Evolutionary conservation across 306 rosid genomes (phyloP), one percentile per base, ranked within the genome.

Genomic region (Rosa multiflora): DNA sequence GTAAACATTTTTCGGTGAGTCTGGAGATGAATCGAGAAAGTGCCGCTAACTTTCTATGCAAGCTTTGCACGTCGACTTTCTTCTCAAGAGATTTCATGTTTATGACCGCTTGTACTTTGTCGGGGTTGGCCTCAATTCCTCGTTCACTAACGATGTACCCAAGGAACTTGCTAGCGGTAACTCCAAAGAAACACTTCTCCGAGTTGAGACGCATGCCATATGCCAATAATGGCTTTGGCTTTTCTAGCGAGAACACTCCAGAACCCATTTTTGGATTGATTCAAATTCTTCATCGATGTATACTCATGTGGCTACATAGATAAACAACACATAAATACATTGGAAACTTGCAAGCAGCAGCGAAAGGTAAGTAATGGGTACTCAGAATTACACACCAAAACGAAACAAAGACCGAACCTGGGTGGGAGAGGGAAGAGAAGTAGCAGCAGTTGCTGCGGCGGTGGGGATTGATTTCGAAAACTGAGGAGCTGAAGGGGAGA

Each of bases 231-330:
- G 40, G 97, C 88, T 76, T 92, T 95, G 64, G 99, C 98, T 80
- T 95, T 95, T 85, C 98, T 88, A 67, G 98, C 97, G 61, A 95
- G 82, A 75, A 44, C 88, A 81, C 98, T 93, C 99, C 99, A 95
- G 82, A 95, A 91, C 61, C 99, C 97, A 80, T 86, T 88, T 67
- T 95, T 95, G 80, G 98, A 76, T 83, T 95, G 97, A 80, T 85
- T 85, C 87, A 89, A 66, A 74, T 66, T 88, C 78, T 86, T 88
- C 93, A 92, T 90, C 29, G 98, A 92, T 8, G 94, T 87, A 85
- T 92, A 92, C 81, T 95, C 96, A 73, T 87, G 80, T 2, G 86
- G 55, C 84, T 87, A 85, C 17, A 92, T 69, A 23, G 26, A 23
- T 23, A 72, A 85, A 90, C 97, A 87, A 78, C 75, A 87, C 47